A percentile compares a stretch with the other conserved stretches of the same genome.
These are phyloP conservation scores for Tricladium varicosporioides DNA, from an alignment of 2,329 filamentous ascomycete genomes.

Conservation along the genomic window DNA sequence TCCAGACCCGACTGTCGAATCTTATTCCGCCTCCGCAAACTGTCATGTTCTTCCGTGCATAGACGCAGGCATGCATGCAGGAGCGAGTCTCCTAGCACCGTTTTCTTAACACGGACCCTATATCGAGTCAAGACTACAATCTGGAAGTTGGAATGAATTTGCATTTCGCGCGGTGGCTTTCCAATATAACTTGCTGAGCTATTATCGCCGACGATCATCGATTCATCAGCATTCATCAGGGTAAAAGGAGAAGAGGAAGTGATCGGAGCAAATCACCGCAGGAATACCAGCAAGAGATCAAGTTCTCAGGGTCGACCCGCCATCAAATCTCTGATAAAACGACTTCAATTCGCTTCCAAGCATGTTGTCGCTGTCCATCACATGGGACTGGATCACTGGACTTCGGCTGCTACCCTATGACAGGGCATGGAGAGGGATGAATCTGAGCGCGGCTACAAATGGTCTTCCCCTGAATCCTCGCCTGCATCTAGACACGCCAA, in stretches of 20 bases:
- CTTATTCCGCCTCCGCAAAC: neutral
- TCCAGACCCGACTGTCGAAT: too few relatives aligned
- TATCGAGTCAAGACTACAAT: neutral
- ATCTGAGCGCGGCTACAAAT: neutral
- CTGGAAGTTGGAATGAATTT: neutral
- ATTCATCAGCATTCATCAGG: neutral
- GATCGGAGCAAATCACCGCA: neutral
- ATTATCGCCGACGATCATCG: neutral
- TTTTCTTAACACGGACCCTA: neutral
- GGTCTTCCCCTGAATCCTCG: neutral
- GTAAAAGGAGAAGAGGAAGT: neutral
- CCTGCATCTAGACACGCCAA: neutral
- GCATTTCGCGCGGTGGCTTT: neutral
- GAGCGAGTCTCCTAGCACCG: neutral
- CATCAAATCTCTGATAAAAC: conserved; percentile 1
- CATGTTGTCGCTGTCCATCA: neutral
- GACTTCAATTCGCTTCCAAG: neutral
- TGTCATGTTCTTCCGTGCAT: neutral
- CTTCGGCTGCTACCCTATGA: neutral
- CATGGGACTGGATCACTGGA: conserved; percentile 7
- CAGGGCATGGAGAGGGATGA: neutral
- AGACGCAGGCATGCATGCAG: neutral
- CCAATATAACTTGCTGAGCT: neutral
- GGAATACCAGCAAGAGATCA: neutral
- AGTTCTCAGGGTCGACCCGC: neutral